A percentile compares a stretch with the other conserved stretches of the same genome.
Conservation (phyloP, 371 early-diverging fungal genomes). For the Furculomyces boomerangus region DNA sequence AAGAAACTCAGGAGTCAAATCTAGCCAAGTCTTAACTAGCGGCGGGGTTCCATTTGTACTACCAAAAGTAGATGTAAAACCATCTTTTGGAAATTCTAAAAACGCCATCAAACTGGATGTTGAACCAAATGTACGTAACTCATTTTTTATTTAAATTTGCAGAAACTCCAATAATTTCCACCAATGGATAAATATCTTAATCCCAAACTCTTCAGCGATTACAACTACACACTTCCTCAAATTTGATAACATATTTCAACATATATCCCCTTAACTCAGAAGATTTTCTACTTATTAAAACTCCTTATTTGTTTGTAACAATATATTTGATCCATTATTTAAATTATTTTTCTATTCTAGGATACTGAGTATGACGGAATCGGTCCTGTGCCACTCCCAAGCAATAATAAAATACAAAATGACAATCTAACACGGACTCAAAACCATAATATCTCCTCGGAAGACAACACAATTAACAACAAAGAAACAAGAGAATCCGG, state of each 20-base stretch:
- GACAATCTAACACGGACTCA: not conserved
- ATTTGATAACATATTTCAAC: not conserved
- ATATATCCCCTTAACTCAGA: not conserved
- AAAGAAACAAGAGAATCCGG: not conserved
- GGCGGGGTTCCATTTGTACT: conserved; percentile 2
- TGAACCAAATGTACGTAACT: not conserved
- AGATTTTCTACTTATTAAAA: too few relatives aligned
- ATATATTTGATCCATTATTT: too few relatives aligned
- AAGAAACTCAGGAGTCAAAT: not conserved
- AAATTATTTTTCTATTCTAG: not conserved
- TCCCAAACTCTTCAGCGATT: too few relatives aligned
- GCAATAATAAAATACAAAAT: not conserved
- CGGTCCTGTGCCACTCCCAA: conserved; percentile 2
- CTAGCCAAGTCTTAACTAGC: not conserved
- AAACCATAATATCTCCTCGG: not conserved
- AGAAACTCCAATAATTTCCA: not conserved
- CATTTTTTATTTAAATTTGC: not conserved
- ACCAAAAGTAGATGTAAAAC: conserved; percentile 1
- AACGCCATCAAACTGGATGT: not conserved
- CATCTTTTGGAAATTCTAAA: conserved; percentile 2
- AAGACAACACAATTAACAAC: not conserved
- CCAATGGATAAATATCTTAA: not conserved
- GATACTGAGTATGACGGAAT: not conserved
- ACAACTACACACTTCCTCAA: too few relatives aligned
- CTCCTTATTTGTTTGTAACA: too few relatives aligned